These are phyloP conservation scores for Phialocephala subalpina DNA, from an alignment of 2,329 filamentous ascomycete species.

Conservation along the genomic window DNA sequence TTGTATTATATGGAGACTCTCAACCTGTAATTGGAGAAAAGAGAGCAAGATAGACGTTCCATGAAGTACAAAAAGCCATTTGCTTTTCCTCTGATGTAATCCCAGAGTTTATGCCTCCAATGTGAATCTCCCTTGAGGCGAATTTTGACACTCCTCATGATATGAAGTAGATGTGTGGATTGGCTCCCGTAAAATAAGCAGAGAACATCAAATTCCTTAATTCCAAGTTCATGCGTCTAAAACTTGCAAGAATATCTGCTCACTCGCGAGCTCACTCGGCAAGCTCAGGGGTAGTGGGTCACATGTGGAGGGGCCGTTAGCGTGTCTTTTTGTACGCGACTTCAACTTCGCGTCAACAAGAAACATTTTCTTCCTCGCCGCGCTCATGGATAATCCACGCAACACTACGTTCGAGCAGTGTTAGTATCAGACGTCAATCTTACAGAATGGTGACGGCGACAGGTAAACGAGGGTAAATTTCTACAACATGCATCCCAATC, in stretches of 20 bases:
- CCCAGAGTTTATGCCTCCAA: background rate
- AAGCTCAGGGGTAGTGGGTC: background rate
- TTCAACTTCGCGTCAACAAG: slow-evolving; percentile 2
- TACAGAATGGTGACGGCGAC: background rate
- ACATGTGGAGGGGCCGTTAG: background rate
- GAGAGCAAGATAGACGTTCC: slow-evolving; percentile 22
- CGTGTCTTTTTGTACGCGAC: background rate
- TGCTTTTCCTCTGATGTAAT: background rate
- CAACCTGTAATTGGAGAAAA: background rate
- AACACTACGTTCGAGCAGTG: background rate
- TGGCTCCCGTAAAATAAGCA: background rate
- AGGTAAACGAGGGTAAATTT: background rate
- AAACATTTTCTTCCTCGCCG: background rate
- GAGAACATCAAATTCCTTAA: background rate
- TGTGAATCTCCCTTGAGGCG: background rate
- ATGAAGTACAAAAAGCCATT: background rate
- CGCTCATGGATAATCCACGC: background rate
- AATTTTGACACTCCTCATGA: too few relatives aligned
- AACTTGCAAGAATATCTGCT: background rate
- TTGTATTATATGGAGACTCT: slow-evolving; percentile 25
- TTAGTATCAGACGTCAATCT: background rate
- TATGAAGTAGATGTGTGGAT: too few relatives aligned
- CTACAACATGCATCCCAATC: background rate
- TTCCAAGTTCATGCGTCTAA: background rate
- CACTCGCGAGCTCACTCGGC: background rate